Evolutionary conservation across 2,329 filamentous ascomycete genomes (phyloP).

Genomic region (Fusarium torulosum): DNA sequence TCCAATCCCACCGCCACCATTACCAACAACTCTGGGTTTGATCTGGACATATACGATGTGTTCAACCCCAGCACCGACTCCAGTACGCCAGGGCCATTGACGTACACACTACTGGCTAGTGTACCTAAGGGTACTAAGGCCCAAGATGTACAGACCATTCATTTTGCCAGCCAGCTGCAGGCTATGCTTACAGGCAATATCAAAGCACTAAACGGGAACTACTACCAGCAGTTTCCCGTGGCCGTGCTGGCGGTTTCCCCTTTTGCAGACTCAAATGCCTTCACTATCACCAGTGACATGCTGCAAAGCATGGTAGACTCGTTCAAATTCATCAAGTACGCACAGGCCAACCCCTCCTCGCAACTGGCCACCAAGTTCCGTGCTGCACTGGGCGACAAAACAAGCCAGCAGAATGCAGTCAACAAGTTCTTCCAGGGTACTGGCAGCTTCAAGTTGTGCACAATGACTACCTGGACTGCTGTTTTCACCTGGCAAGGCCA

Average conservation of each 20-base stretch:
- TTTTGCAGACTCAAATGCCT: not conserved
- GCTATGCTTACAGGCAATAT: constrained; percentile 11
- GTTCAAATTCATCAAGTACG: constrained; percentile 15
- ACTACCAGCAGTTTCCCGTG: not conserved
- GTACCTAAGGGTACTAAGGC: not conserved
- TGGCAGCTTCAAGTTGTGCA: not conserved
- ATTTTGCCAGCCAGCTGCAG: not conserved
- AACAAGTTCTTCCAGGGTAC: not conserved
- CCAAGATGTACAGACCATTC: constrained; percentile 1
- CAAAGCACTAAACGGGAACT: not conserved
- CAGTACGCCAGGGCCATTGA: not conserved
- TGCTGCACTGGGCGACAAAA: not conserved
- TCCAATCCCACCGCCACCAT: not conserved
- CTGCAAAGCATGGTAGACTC: constrained; percentile 10
- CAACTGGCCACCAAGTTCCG: not conserved
- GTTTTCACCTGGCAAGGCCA: not conserved
- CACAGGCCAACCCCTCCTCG: not conserved
- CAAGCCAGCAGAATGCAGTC: not conserved
- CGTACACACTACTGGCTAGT: not conserved
- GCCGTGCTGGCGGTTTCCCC: not conserved
- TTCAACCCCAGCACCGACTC: not conserved
- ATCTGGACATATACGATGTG: constrained; percentile 9
- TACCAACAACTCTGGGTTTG: not conserved
- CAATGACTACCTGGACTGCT: not conserved
- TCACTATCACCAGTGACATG: not conserved